Evolutionary conservation across 345 rosid species (phyloP).

Genomic region (Heritiera fomes): DNA sequence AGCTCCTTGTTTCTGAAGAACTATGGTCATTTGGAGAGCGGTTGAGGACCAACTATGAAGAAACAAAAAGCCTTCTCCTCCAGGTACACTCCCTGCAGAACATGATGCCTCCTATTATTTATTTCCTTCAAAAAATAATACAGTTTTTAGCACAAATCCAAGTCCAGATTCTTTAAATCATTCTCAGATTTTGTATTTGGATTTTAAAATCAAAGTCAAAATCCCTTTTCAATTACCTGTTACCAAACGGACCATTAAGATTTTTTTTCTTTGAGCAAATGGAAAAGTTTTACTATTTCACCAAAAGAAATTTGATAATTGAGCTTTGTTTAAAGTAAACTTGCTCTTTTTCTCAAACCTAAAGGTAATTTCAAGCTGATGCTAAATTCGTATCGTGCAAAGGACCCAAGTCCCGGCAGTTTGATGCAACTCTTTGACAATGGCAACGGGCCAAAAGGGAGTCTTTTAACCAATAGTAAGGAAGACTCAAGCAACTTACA

Average conservation of each 20-base stretch:
- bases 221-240: not conserved
- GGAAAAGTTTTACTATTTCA: not conserved
- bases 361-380: not conserved
- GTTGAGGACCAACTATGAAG: slow-evolving; percentile 70
- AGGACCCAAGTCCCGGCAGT: not conserved
- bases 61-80: slow-evolving; percentile 81
- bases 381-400: not conserved
- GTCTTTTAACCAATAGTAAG: not conserved
- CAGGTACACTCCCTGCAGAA: slow-evolving; percentile 49
- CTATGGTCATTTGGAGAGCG: slow-evolving; percentile 74
- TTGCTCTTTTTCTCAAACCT: not conserved
- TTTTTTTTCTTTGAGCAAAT: not conserved
- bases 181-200: not conserved
- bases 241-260: not conserved
- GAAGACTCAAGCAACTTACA: not conserved
- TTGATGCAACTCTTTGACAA: not conserved
- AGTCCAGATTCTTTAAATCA: not conserved
- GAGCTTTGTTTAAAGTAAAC: not conserved
- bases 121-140: not conserved
- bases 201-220: not conserved
- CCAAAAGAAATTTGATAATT: not conserved
- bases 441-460: not conserved
- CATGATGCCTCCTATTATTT: not conserved
- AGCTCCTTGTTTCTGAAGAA: slow-evolving; percentile 84
- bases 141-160: not conserved